phyloP scores from a whole-genome alignment of 2,329 filamentous ascomycete species.

The Calonectria pteridis region DNA sequence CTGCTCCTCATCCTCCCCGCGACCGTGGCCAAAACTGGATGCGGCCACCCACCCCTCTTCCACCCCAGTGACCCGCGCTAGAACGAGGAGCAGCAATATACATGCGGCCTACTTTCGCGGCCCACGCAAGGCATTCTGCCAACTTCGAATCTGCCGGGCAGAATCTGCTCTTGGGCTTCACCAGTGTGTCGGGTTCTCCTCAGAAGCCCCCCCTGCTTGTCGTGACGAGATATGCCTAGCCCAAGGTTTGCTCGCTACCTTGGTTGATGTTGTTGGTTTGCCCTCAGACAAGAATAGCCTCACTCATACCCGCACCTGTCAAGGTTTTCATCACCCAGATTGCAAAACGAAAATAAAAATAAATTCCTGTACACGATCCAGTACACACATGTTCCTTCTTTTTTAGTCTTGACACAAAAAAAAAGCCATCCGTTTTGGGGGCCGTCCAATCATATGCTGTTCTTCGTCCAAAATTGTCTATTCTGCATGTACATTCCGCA shows the following conservation, averaged over 20 bases:
- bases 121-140: conserved; percentile 40
- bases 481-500: neutral
- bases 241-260: neutral
- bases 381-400: neutral
- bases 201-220: neutral
- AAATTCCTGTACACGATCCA: neutral
- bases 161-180: conserved; percentile 11
- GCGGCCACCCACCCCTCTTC: neutral
- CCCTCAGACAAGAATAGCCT: neutral
- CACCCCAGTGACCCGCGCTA: neutral
- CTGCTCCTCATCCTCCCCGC: conserved; percentile 10
- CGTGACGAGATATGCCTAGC: neutral
- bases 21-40: neutral
- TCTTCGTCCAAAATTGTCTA: neutral
- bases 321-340: neutral
- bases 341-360: neutral
- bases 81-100: conserved; percentile 10
- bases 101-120: conserved; percentile 20
- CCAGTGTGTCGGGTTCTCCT: conserved; percentile 7
- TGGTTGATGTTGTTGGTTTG: neutral
- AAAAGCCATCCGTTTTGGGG: neutral
- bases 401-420: neutral
- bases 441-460: neutral
- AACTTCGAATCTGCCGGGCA: conserved; percentile 4
- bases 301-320: neutral